Evolutionary conservation across 169 alveolate genomes (phyloP).

Genomic region (Eimeria praecox): DNA sequence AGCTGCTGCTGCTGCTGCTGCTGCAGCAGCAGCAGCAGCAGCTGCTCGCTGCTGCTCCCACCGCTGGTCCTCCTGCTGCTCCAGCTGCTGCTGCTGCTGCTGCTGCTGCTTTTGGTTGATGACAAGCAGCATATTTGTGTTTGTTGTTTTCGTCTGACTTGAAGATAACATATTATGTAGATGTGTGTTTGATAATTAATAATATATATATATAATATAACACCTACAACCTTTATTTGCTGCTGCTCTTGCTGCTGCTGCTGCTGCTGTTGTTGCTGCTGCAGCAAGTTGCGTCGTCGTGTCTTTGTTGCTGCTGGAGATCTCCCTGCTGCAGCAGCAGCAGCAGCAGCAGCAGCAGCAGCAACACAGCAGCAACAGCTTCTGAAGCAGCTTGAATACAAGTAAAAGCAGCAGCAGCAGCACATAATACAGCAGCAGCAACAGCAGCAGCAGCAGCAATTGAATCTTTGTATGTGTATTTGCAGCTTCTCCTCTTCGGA

Average conservation of each 20-base stretch:
- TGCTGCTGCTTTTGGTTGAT: too few relatives aligned
- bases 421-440: not conserved
- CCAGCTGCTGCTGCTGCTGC: too few relatives aligned
- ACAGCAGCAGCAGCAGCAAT: not conserved
- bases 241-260: not conserved
- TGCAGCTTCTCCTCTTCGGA: not conserved
- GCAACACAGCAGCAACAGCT: not conserved
- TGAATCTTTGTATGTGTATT: not conserved
- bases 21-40: too few relatives aligned
- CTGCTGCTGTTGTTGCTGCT: not conserved
- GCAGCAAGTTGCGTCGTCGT: not conserved
- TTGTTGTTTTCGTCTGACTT: too few relatives aligned
- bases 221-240: too few relatives aligned
- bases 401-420: not conserved
- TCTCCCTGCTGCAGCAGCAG: not conserved
- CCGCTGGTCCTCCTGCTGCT: too few relatives aligned
- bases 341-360: constrained; percentile 17
- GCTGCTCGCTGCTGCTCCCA: too few relatives aligned
- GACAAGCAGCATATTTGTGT: too few relatives aligned
- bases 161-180: too few relatives aligned
- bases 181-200: too few relatives aligned
- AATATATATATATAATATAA: too few relatives aligned
- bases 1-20: too few relatives aligned
- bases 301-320: not conserved
- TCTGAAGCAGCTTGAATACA: not conserved